A percentile compares a stretch with the other conserved stretches of the same genome.
These are phyloP conservation scores for Polygonum maritimum DNA, from an alignment of 148 eudicot genomes.

Conservation along the genomic window DNA sequence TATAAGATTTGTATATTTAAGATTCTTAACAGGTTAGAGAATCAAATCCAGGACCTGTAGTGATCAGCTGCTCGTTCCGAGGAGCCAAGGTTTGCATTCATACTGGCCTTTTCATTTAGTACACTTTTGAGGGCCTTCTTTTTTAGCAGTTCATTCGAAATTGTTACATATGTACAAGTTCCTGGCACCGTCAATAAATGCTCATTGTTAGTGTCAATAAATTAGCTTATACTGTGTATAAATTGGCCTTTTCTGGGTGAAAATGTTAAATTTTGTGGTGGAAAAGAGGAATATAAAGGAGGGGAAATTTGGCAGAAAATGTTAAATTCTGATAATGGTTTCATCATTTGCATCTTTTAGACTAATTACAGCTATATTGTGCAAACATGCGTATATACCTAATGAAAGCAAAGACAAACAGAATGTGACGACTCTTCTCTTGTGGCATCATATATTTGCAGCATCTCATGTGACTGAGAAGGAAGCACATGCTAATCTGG, in stretches of 20 bases:
- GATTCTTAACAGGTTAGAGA: conserved; percentile 8
- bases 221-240: neutral
- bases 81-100: neutral
- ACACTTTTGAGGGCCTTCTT: too few species aligned
- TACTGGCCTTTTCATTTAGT: neutral
- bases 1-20: conserved; percentile 4
- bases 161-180: neutral
- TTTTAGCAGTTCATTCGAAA: neutral
- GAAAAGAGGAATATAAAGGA: too few species aligned
- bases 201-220: neutral
- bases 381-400: neutral
- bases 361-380: too few species aligned
- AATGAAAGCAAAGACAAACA: neutral
- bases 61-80: neutral
- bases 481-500: neutral
- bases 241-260: too few species aligned
- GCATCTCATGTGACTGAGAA: conserved; percentile 1
- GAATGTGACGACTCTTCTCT: neutral
- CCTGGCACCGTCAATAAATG: neutral
- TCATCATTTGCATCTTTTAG: neutral
- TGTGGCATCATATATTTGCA: conserved; percentile 1
- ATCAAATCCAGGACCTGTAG: conserved; percentile 1
- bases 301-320: too few species aligned
- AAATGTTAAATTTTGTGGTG: too few species aligned
- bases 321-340: neutral